phyloP scores from a whole-genome alignment of 208 protist species.

The Trypanosoma conorhini region DNA sequence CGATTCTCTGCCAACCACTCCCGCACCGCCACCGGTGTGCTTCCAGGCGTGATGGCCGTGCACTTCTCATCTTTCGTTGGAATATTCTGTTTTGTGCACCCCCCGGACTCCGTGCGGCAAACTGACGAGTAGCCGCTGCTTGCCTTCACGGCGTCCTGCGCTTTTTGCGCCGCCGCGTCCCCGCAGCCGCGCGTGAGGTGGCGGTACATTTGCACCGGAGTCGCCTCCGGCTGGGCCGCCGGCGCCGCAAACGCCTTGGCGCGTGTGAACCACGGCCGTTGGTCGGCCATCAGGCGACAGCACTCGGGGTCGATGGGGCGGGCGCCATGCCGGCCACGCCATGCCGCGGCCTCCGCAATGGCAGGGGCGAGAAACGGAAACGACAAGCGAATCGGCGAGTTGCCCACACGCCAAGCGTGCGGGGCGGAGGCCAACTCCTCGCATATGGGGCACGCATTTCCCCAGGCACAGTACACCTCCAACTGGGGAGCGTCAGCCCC shows the following conservation, averaged over 20 bases:
- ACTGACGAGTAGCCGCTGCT: not conserved
- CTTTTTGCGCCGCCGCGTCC: not conserved
- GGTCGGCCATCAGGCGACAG: constrained; percentile 24
- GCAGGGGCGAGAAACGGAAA: constrained; percentile 62
- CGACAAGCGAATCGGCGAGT: constrained; percentile 28
- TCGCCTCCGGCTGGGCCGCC: constrained; percentile 29
- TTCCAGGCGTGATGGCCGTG: constrained; percentile 5
- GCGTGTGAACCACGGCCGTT: constrained; percentile 69
- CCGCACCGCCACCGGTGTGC: constrained; percentile 14
- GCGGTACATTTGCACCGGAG: constrained; percentile 52
- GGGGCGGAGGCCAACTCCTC: constrained; percentile 56
- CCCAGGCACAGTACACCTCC: constrained; percentile 74
- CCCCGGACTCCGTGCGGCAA: not conserved
- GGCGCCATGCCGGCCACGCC: constrained; percentile 10
- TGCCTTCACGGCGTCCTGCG: not conserved
- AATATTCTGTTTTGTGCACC: not conserved
- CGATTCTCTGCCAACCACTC: constrained; percentile 18
- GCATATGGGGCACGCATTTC: constrained; percentile 70
- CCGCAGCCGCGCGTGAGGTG: constrained; percentile 13
- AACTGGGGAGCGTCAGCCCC: constrained; percentile 4
- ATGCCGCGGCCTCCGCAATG: constrained; percentile 31
- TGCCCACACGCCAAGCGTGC: constrained; percentile 46
- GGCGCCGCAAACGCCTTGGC: constrained; percentile 59
- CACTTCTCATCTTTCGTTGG: not conserved
- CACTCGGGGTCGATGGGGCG: constrained; percentile 25